A percentile compares a stretch with the other conserved stretches of the same genome.
These are phyloP conservation scores for Xylariales sp. DNA, from an alignment of 2,329 filamentous ascomycete genomes.

Conservation along the genomic window DNA sequence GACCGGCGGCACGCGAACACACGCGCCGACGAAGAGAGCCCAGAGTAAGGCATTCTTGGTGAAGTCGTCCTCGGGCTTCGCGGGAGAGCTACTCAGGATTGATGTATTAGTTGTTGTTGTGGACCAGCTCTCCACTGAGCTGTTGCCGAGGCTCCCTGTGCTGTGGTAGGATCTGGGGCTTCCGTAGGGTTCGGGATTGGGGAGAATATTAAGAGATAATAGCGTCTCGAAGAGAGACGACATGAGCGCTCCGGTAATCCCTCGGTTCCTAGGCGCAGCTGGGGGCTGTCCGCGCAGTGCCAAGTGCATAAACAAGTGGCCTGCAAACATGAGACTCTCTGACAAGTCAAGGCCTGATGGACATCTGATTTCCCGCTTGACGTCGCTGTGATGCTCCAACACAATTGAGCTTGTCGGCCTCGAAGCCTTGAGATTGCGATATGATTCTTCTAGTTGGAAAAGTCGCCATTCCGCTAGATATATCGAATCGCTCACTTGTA, in stretches of 20 bases:
- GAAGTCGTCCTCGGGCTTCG: constrained; percentile 42
- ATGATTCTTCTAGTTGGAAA: constrained; percentile 46
- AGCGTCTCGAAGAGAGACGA: constrained; percentile 45
- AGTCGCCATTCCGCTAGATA: constrained; percentile 50
- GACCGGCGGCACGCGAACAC: constrained; percentile 44
- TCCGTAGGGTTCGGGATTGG: constrained; percentile 37
- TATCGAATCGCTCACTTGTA: constrained; percentile 50
- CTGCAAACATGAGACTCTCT: constrained; percentile 47
- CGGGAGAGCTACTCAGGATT: constrained; percentile 16
- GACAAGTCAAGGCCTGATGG: constrained; percentile 45
- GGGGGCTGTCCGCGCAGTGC: constrained; percentile 50
- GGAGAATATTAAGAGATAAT: constrained; percentile 45
- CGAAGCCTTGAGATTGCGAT: constrained; percentile 37
- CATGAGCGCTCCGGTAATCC: constrained; percentile 46
- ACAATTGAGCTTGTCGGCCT: constrained; percentile 36
- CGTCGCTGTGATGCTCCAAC: constrained; percentile 30
- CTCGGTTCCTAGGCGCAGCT: constrained; percentile 47
- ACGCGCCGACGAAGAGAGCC: constrained; percentile 50
- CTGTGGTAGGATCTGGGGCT: constrained; percentile 37
- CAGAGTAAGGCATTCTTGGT: constrained; percentile 48
- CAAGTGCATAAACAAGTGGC: constrained; percentile 50
- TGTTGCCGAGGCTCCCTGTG: constrained; percentile 31
- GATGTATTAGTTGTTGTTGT: constrained; percentile 35
- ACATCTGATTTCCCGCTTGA: constrained; percentile 22
- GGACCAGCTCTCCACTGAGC: constrained; percentile 37